Percentiles rank a stretch among this genome's conserved stretches.
These are phyloP conservation scores for Salvia splendens DNA, from an alignment of 257 asterid genomes.

Conservation along the genomic window DNA sequence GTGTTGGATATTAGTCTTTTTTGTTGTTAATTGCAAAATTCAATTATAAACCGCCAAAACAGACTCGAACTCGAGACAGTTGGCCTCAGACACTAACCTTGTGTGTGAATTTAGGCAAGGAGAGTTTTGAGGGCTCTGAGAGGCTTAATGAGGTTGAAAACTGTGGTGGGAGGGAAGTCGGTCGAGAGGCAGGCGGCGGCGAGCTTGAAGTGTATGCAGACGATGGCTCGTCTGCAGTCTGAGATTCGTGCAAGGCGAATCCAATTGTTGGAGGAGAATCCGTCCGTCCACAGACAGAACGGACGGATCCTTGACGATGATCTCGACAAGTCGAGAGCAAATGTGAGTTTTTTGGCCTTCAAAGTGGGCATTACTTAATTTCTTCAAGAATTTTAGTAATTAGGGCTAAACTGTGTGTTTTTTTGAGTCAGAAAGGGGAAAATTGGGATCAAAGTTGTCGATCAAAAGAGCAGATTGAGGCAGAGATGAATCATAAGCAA, in stretches of 20 bases:
- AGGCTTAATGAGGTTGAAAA: slow-evolving; percentile 69
- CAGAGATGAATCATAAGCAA: slow-evolving; percentile 45
- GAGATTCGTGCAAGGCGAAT: slow-evolving; percentile 66
- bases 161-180: slow-evolving; percentile 60
- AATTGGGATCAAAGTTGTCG: slow-evolving; percentile 61
- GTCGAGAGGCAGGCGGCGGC: slow-evolving; percentile 66
- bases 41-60: too few species aligned
- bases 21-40: too few species aligned
- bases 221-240: slow-evolving; percentile 65
- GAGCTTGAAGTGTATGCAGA: slow-evolving; percentile 71
- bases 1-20: too few species aligned
- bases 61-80: too few species aligned
- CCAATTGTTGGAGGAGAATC: slow-evolving; percentile 54
- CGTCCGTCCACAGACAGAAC: slow-evolving; percentile 51
- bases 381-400: slow-evolving; percentile 5
- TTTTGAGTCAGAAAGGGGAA: slow-evolving; percentile 43
- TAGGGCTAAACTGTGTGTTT: slow-evolving; percentile 14
- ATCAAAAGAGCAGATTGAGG: slow-evolving; percentile 70
- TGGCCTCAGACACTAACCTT: too few species aligned
- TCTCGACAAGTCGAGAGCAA: slow-evolving; percentile 45
- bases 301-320: slow-evolving; percentile 61
- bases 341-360: slow-evolving; percentile 43
- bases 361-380: background rate
- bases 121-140: slow-evolving; percentile 65
- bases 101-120: slow-evolving; percentile 56